Conservation (phyloP, 306 rosid species). For the Gastrolobium bilobum region DNA sequence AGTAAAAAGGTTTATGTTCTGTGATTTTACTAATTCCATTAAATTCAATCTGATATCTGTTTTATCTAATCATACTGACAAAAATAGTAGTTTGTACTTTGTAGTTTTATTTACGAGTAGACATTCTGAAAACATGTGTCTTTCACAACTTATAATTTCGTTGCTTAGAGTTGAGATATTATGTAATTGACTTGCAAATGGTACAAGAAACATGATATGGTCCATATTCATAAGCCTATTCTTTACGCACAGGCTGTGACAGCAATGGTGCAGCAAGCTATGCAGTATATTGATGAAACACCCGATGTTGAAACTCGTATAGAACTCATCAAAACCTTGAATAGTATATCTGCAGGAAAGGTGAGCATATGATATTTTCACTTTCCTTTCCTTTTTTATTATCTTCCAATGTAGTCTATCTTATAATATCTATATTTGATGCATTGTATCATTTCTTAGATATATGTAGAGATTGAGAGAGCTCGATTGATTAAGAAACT, state of each 20-base stretch:
- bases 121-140: neutral
- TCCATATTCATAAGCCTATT: constrained; percentile 14
- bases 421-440: neutral
- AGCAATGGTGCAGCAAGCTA: constrained; percentile 94
- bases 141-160: constrained; percentile 3
- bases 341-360: constrained; percentile 87
- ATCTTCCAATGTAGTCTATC: constrained; percentile 13
- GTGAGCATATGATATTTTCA: constrained; percentile 50
- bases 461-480: constrained; percentile 85
- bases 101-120: constrained; percentile 18
- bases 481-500: constrained; percentile 79
- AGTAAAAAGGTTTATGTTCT: neutral
- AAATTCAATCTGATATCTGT: neutral
- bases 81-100: neutral
- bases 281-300: constrained; percentile 88
- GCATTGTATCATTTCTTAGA: constrained; percentile 51
- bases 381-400: neutral
- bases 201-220: neutral
- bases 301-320: constrained; percentile 77
- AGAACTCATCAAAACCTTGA: constrained; percentile 81
- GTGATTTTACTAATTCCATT: constrained; percentile 9
- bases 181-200: neutral
- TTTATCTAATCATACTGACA: neutral
- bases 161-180: constrained; percentile 3
- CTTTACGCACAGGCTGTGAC: constrained; percentile 71